Conservation (phyloP, 345 rosid species). For the Populus ilicifolia region DNA sequence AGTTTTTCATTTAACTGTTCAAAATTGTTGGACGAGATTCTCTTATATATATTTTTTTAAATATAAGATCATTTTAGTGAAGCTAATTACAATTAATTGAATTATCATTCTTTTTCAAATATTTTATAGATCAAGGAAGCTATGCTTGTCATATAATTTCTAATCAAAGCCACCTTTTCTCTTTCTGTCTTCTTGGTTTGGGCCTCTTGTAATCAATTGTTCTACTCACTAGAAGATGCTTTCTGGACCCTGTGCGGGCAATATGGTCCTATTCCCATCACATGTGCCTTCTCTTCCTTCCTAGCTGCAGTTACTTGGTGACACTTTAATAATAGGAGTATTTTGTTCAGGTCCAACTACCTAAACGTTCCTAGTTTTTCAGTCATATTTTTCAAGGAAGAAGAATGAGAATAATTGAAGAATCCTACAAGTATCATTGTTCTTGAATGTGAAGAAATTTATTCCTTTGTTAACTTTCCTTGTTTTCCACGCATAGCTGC, state of each 20-base stretch:
- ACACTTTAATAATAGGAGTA: background rate
- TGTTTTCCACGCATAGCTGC: background rate
- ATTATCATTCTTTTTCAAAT: too few relatives aligned
- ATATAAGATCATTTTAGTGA: background rate
- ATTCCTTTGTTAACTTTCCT: background rate
- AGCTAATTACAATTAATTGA: background rate
- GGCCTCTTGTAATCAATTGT: background rate
- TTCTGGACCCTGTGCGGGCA: background rate
- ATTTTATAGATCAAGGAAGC: background rate
- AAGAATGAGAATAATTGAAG: background rate
- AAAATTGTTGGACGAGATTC: background rate
- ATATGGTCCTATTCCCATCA: background rate
- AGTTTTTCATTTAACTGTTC: background rate
- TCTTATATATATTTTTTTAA: background rate
- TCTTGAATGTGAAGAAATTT: background rate
- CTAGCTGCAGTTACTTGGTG: background rate
- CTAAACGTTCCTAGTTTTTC: background rate
- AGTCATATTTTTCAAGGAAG: background rate
- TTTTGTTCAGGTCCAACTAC: background rate
- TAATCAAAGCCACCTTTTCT: background rate
- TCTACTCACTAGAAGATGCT: background rate
- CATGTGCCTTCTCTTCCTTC: conserved; percentile 3
- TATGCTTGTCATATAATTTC: background rate
- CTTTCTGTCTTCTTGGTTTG: background rate
- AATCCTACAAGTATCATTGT: background rate